Conservation (phyloP, 176 grass and related monocot genomes). For the Eleusine coracana region DNA sequence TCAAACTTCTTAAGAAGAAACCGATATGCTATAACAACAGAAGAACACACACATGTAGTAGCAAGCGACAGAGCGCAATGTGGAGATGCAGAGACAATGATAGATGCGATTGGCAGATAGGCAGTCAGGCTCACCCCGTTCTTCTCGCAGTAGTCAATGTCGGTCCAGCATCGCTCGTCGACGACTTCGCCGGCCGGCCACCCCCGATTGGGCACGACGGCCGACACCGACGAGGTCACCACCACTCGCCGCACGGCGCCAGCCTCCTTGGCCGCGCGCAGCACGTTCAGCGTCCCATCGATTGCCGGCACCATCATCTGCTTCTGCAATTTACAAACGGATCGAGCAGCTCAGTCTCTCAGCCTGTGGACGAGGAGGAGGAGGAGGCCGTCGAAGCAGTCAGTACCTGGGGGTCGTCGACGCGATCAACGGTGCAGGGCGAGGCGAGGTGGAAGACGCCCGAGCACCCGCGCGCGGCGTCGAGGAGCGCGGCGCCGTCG, state of each 20-base stretch:
- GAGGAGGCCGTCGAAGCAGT: too few species aligned
- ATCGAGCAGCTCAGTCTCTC: not conserved
- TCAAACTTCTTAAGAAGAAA: too few species aligned
- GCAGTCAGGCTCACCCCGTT: conserved; percentile 53
- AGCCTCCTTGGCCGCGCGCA: conserved; percentile 63
- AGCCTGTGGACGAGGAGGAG: not conserved
- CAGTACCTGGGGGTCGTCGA: conserved; percentile 73
- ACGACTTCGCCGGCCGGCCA: conserved; percentile 70
- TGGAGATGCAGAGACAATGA: not conserved
- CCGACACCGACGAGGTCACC: conserved; percentile 71
- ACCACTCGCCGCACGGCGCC: conserved; percentile 67
- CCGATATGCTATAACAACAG: too few species aligned
- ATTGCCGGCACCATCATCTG: conserved; percentile 79
- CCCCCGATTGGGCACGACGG: conserved; percentile 53
- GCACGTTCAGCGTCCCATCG: conserved; percentile 78
- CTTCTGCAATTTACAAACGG: conserved; percentile 37
- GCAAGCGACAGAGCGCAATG: not conserved
- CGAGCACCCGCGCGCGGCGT: conserved; percentile 51
- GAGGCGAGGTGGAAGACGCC: conserved; percentile 93
- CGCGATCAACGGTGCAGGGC: conserved; percentile 66
- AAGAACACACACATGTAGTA: not conserved
- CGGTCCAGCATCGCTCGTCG: conserved; percentile 85
- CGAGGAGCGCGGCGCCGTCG: conserved; percentile 54
- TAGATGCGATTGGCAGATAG: not conserved
- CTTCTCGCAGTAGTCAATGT: conserved; percentile 79